Evolutionary conservation across 2,329 filamentous ascomycete genomes (phyloP), one percentile per base, ranked within the genome.

Genomic region (Gremmenia infestans): DNA sequence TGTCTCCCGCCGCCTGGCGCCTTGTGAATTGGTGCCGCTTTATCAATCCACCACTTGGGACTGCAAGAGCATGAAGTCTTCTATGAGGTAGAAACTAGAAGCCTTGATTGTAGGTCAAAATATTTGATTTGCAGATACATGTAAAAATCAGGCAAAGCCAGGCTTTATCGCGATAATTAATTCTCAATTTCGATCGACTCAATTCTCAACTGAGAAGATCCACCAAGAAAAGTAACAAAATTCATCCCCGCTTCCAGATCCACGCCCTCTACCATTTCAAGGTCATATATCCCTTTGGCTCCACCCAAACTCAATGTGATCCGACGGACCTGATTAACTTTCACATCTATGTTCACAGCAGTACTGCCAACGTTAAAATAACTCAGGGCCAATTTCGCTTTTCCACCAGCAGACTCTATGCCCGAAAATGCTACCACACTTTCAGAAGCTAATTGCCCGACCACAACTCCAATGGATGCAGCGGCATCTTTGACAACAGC

Each of bases 391-490:
- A 59, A 12, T 15, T 47, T 50, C n/a, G 19, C 42, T 22, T 28
- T 52, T 28, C 48, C 48, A 7, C 53, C 53, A 14, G 14, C 9
- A 28, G 37, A 46, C 22, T 52, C 17, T 22, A 53, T 46, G 7
- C 54, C 59, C 6, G 53, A 58, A 23, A 58, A 60, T 9, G 53
- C 43, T 48, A 58, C 48, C 3, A 56, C 50, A 37, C 49, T 52
- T 12, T 25, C 39, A 22, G n/a, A 7, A n/a, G 35, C 36, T 17
- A 56, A 32, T 35, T 15, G 23, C n/a, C 49, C 53, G 5, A 56
- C 58, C 2, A 58, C 53, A 15, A 56, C 52, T 15, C 59, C 54
- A 48, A 54, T 59, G 5, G 48, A 53, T 3, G 53, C 52, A 9
- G 39, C 17, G 4, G 17, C 12, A 49, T 61, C 59, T 19, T 45